Percentiles rank a stretch among this genome's conserved stretches.
Conservation (phyloP, 192 early-diverging fungal species). For the Coemansia sp. region DNA sequence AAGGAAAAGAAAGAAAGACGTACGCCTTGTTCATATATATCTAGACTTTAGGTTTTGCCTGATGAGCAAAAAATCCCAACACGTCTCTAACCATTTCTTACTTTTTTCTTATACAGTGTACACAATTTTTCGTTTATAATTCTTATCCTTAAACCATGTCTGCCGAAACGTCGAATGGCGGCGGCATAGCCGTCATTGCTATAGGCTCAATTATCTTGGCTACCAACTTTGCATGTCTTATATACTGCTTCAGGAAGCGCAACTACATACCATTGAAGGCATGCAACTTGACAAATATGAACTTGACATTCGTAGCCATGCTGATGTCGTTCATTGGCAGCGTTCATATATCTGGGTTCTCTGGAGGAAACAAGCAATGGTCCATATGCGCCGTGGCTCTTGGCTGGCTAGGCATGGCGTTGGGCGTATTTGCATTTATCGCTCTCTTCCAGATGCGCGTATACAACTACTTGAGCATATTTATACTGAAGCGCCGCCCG, state of each 20-base stretch:
- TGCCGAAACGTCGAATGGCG: slow-evolving; percentile 11
- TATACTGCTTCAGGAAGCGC: slow-evolving; percentile 35
- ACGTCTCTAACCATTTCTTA: neutral
- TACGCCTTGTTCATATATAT: neutral
- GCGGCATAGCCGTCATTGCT: slow-evolving; percentile 33
- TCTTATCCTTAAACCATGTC: neutral
- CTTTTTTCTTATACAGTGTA: neutral
- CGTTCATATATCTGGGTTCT: slow-evolving; percentile 16
- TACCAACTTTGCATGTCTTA: slow-evolving; percentile 22
- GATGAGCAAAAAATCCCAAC: neutral
- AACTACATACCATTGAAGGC: slow-evolving; percentile 39
- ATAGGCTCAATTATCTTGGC: slow-evolving; percentile 27
- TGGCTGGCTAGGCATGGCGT: slow-evolving; percentile 45
- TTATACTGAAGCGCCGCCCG: slow-evolving; percentile 27
- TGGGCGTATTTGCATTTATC: slow-evolving; percentile 35
- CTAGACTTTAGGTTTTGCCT: neutral
- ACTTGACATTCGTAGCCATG: slow-evolving; percentile 34
- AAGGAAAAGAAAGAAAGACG: neutral
- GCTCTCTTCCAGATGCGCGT: slow-evolving; percentile 39
- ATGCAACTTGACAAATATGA: slow-evolving; percentile 42
- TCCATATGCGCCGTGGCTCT: slow-evolving; percentile 33
- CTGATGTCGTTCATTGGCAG: slow-evolving; percentile 44
- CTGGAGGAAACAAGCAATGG: slow-evolving; percentile 20
- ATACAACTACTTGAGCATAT: slow-evolving; percentile 38
- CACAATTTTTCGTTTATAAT: neutral